Conservation (phyloP, 2,329 filamentous ascomycete species). For the Talaromyces amestolkiae region DNA sequence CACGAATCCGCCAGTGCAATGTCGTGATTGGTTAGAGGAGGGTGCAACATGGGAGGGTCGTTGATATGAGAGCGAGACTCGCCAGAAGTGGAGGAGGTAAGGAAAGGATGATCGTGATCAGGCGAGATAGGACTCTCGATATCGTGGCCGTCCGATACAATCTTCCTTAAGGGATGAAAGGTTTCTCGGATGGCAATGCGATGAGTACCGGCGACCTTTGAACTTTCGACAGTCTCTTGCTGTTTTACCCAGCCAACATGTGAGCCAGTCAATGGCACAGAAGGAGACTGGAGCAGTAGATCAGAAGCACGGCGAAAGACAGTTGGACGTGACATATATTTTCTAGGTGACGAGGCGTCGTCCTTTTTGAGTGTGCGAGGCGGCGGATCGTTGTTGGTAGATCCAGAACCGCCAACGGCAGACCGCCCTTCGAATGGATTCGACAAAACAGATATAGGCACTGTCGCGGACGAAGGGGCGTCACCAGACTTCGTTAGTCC, state of each 20-base stretch:
- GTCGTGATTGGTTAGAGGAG: conserved; percentile 23
- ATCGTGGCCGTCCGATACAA: conserved; percentile 27
- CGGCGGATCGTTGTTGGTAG: conserved; percentile 14
- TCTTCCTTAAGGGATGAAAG: conserved; percentile 25
- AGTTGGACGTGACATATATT: conserved; percentile 20
- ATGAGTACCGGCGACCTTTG: conserved; percentile 20
- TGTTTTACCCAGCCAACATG: conserved; percentile 27
- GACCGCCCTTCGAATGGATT: neutral
- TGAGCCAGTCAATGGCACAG: conserved; percentile 29
- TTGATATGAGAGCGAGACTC: conserved; percentile 25
- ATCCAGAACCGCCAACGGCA: conserved; percentile 9
- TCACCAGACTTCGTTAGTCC: conserved; percentile 34
- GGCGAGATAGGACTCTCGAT: conserved; percentile 19
- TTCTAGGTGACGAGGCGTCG: conserved; percentile 24
- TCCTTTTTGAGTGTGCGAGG: conserved; percentile 25
- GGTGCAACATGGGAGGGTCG: conserved; percentile 25
- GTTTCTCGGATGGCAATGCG: conserved; percentile 22
- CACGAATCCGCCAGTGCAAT: conserved; percentile 24
- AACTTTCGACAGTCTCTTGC: conserved; percentile 24
- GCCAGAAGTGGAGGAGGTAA: conserved; percentile 28
- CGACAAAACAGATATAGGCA: conserved; percentile 9
- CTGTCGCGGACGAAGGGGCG: conserved; percentile 27
- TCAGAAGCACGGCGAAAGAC: conserved; percentile 26
- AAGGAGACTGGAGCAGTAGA: conserved; percentile 26
- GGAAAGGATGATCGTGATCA: conserved; percentile 24